A percentile compares a stretch with the other conserved stretches of the same genome.
phyloP scores from a whole-genome alignment of 805 yeast genomes.

The Henningerozyma blattae region DNA sequence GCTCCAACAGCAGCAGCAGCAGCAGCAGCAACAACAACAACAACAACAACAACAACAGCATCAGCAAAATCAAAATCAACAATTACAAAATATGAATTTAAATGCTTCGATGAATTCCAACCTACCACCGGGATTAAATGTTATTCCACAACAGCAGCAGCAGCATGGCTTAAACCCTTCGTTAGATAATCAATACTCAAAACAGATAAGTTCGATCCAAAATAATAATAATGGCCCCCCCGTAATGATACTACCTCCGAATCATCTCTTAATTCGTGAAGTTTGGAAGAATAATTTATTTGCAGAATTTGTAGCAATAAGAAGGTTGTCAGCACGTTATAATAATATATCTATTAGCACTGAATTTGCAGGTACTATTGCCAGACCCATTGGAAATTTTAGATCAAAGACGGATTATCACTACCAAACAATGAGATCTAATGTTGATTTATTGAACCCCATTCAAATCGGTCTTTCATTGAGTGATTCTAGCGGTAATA shows the following conservation, averaged over 20 bases:
- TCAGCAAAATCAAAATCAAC: slow-evolving; percentile 6
- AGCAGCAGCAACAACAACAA: neutral
- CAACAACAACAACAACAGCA: slow-evolving; percentile 2
- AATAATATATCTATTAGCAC: slow-evolving; percentile 64
- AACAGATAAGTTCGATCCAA: slow-evolving; percentile 2
- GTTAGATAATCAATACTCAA: slow-evolving; percentile 6
- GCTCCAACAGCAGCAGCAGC: slow-evolving; percentile 1
- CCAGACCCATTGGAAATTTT: slow-evolving; percentile 91
- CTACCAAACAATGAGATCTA: slow-evolving; percentile 86
- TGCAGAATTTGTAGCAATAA: slow-evolving; percentile 49
- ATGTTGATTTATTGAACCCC: slow-evolving; percentile 75
- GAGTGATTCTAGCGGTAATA: slow-evolving; percentile 55
- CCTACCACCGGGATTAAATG: slow-evolving; percentile 20
- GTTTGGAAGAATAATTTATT: slow-evolving; percentile 66
- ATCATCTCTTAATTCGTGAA: slow-evolving; percentile 41
- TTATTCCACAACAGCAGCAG: slow-evolving; percentile 14
- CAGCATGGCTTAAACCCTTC: slow-evolving; percentile 8
- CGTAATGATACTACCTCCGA: slow-evolving; percentile 18
- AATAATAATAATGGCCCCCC: slow-evolving; percentile 6
- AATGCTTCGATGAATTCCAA: slow-evolving; percentile 6
- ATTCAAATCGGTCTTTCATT: slow-evolving; percentile 79
- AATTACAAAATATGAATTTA: no score
- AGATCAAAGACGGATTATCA: slow-evolving; percentile 85
- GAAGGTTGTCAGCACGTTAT: slow-evolving; percentile 42
- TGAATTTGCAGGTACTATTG: slow-evolving; percentile 92